Percentiles rank a stretch among this genome's conserved stretches.
phyloP scores from a whole-genome alignment of 202 grass and related monocot genomes.

The Schoenoplectus triqueter region DNA sequence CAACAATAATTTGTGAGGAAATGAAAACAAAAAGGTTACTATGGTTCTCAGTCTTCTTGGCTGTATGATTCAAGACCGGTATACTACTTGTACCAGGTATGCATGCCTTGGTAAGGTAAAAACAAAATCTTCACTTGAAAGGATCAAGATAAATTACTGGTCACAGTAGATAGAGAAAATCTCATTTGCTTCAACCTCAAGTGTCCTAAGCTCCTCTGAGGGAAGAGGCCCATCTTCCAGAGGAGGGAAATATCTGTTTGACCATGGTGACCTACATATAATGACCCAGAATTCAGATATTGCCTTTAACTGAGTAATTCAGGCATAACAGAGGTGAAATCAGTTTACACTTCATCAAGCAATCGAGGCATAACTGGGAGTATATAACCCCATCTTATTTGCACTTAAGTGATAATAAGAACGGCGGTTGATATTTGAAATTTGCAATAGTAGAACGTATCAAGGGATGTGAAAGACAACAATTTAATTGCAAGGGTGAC shows the following conservation, averaged over 20 bases:
- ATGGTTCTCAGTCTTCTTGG: background rate
- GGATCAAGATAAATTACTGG: slow-evolving; percentile 69
- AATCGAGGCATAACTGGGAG: background rate
- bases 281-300: slow-evolving; percentile 22
- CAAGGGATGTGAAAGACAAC: background rate
- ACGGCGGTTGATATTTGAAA: background rate
- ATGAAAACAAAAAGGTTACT: background rate
- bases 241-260: slow-evolving; percentile 85
- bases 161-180: slow-evolving; percentile 85
- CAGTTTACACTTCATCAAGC: background rate
- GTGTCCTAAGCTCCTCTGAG: slow-evolving; percentile 64
- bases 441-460: background rate
- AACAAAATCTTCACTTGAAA: slow-evolving; percentile 31
- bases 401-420: background rate
- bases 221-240: slow-evolving; percentile 86
- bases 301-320: background rate
- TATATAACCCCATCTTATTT: background rate
- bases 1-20: background rate
- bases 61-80: background rate
- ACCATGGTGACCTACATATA: slow-evolving; percentile 86
- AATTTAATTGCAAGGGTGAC: background rate
- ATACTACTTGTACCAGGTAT: background rate
- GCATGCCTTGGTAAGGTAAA: slow-evolving; percentile 2
- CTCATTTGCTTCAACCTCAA: slow-evolving; percentile 91
- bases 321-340: background rate